Evolutionary conservation across 2,329 filamentous ascomycete species (phyloP), one percentile per base, ranked within the genome.

Genomic region (Pseudogymnoascus sp.): DNA sequence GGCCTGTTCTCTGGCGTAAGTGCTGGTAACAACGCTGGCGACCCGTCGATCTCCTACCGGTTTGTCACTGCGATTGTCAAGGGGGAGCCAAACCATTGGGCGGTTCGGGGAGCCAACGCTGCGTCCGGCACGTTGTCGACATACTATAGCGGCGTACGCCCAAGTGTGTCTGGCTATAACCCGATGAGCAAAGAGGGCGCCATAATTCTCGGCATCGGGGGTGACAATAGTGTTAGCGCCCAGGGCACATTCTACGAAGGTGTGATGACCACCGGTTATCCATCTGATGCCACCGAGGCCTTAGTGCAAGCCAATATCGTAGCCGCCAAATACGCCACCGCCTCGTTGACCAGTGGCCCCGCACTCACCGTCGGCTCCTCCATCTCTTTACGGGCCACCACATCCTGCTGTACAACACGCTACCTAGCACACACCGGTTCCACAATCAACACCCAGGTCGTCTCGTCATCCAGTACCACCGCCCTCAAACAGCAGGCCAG

Each of bases 221-320:
- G 85, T 6, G 85, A 87, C 68, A 88, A 88, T 75, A 85, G 82
- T 69, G 75, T 77, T 67, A 69, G 81, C 56, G 84, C 77, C 1
- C 82, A 85, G 69, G 84, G 84, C 28, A 86, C 84, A 0, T 84
- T 84, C 68, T 84, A 87, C 72, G 84, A 87, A 72, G 84, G 84
- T 33, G 83, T 81, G 24, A 84, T 87, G 82, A 86, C 84, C 6
- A 73, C 76, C 0, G 83, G 83, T 0, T 87, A 85, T 67, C 84
- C 84, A 0, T 78, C 81, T 1, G 83, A 87, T 66, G 78, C 76
- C 12, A 82, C 79, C 3, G 84, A 87, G 72, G 77, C 79, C 70
- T 70, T 77, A 0, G 82, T 85, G 2, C 83, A 85, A 72, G 82
- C 80, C 61, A 76, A 87, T 68, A 81, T 87, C 61, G 82, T 83